Evolutionary conservation across 805 yeast species (phyloP).

Genomic region (Metschnikowia lochheadii): DNA sequence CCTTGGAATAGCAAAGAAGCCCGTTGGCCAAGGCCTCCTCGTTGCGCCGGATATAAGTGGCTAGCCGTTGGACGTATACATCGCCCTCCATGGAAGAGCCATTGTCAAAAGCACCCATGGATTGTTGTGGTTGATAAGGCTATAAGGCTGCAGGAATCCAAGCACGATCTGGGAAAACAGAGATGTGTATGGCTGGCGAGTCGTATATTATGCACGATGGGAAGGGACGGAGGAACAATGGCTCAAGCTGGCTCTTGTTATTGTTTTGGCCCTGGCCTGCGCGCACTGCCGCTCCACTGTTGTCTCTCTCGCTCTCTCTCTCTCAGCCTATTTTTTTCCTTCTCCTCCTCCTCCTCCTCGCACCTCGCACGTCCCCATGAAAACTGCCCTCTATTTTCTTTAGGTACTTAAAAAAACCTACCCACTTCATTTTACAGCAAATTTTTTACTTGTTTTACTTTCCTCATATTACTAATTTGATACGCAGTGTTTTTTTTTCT

Average conservation of each 20-base stretch:
- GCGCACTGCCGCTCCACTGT: neutral
- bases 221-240: neutral
- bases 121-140: neutral
- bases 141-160: neutral
- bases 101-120: slow-evolving; percentile 20
- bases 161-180: neutral
- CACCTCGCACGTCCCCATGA: no score
- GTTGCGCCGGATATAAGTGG: slow-evolving; percentile 51
- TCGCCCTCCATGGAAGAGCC: slow-evolving; percentile 51
- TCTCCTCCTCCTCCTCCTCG: no score
- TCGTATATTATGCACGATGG: slow-evolving; percentile 3
- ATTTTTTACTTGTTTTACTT: no score
- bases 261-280: slow-evolving; percentile 7
- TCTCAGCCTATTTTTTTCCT: neutral
- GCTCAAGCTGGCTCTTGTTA: neutral
- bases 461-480: no score
- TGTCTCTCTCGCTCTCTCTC: neutral
- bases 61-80: slow-evolving; percentile 50
- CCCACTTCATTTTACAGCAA: no score
- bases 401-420: no score
- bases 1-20: slow-evolving; percentile 48
- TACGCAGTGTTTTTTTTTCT: no score
- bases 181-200: neutral
- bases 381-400: no score
- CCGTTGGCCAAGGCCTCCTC: slow-evolving; percentile 60